Evolutionary conservation across 1,284 basidiomycete genomes (phyloP), one percentile per base, ranked within the genome.

Genomic region (Heterobasidion annosum): DNA sequence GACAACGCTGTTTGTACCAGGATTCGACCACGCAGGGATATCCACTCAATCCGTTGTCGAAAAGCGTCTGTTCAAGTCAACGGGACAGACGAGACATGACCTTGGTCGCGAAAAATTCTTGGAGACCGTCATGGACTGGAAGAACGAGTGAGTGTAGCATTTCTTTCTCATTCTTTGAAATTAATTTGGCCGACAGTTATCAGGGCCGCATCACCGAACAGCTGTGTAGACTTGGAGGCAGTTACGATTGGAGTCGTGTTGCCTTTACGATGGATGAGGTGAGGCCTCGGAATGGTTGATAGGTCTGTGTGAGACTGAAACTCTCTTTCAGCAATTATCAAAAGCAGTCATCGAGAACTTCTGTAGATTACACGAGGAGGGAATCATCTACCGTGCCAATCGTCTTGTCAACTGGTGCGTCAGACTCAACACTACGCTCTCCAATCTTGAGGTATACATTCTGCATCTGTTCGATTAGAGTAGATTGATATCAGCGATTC

Each of bases 321-420:
- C 8, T 16, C 7, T 49, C n/a, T 43, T n/a, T 34, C 34, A 93
- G 86, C 74, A 74, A 55, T 78, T 91, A 25, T 91, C 87, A 52
- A 88, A 83, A 71, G 94, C 95, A 43, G 97, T 99, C 48, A 77
- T 85, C 42, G 95, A 99, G 69, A 91, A 83, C 9, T 99, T 99
- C 72, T 95, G 93, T 69, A 79, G 81, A 45, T 72, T 99, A 45
- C 88, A 95, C 66, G 95, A 99, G 67, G 92, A 95, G 52, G 95
- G 96, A 7, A 82, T 94, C 63, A 72, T 99, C 56, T 99, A 99
- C 72, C 90, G 97, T 43, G 95, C 94, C 16, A 99, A 98, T 69
- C 85, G 96, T 40, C 82, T 99, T 51, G 96, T 99, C 61, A 98
- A 99, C 70, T 99, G 97, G 96, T 99, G 96, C 77, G 91, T 94